Conservation (phyloP, 2,329 filamentous ascomycete genomes). For the Fonsecaea pugnacius region DNA sequence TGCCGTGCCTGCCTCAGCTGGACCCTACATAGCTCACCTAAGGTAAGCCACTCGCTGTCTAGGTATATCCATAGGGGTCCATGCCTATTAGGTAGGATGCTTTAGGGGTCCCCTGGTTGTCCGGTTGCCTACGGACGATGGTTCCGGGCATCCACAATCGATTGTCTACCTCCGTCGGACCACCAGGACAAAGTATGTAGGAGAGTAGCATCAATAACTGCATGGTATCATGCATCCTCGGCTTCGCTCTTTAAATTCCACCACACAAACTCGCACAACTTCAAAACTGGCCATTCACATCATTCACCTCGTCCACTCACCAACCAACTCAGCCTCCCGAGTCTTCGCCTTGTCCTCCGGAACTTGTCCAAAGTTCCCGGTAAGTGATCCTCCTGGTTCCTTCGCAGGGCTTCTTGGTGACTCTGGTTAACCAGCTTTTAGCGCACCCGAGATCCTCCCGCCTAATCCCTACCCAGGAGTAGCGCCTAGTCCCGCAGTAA, state of each 20-base stretch:
- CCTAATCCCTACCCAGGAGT: background rate
- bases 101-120: background rate
- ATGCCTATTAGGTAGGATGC: background rate
- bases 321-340: background rate
- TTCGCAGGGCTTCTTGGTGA: background rate
- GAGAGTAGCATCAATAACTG: background rate
- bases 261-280: background rate
- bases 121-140: background rate
- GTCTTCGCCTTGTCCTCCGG: background rate
- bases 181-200: too few species aligned
- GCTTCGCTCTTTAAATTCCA: constrained; percentile 23
- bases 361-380: background rate
- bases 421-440: constrained; percentile 9
- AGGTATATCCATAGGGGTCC: background rate
- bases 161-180: background rate
- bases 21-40: too few species aligned
- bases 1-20: too few species aligned
- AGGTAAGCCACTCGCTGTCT: too few species aligned
- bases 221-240: constrained; percentile 29
- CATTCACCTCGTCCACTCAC: background rate
- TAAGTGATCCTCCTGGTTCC: background rate
- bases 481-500: constrained; percentile 3
- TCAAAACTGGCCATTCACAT: background rate
- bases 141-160: background rate
- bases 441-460: constrained; percentile 6